These are phyloP conservation scores for Triticum dicoccoides DNA, from an alignment of 176 grass and related monocot species.

Conservation along the genomic window DNA sequence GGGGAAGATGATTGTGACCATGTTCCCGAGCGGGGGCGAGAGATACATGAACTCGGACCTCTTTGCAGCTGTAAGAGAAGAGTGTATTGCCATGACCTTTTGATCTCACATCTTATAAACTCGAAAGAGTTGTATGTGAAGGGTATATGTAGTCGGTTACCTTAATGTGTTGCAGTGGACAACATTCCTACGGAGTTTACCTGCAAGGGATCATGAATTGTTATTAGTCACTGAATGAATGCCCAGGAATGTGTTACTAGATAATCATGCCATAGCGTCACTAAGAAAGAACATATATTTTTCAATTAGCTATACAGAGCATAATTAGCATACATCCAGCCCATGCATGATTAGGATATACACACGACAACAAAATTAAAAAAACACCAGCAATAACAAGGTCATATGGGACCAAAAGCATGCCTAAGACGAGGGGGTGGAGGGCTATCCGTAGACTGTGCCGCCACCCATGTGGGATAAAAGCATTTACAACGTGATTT, in stretches of 20 bases:
- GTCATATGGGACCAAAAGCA: too few relatives aligned
- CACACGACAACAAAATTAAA: too few relatives aligned
- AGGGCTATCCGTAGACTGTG: too few relatives aligned
- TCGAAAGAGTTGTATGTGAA: neutral
- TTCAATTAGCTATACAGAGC: too few relatives aligned
- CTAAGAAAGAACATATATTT: neutral
- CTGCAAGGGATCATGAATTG: neutral
- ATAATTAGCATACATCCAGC: too few relatives aligned
- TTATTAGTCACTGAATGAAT: neutral
- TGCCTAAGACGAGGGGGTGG: too few relatives aligned
- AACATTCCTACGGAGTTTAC: neutral
- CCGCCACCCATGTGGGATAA: too few relatives aligned
- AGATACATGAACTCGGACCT: slow-evolving; percentile 50
- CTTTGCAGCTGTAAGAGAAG: slow-evolving; percentile 35
- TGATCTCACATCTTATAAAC: neutral
- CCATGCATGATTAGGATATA: too few relatives aligned
- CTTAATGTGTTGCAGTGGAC: neutral
- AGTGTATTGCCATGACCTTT: slow-evolving; percentile 53
- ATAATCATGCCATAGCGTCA: neutral
- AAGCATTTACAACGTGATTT: too few relatives aligned
- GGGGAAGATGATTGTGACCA: slow-evolving; percentile 54
- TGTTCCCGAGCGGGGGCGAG: slow-evolving; percentile 44
- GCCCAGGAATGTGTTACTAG: neutral
- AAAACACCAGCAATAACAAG: too few relatives aligned
- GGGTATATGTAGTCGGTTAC: neutral